Evolutionary conservation across 2,329 filamentous ascomycete genomes (phyloP), one percentile per base, ranked within the genome.

Genomic region (Cordyceps pruinosa): DNA sequence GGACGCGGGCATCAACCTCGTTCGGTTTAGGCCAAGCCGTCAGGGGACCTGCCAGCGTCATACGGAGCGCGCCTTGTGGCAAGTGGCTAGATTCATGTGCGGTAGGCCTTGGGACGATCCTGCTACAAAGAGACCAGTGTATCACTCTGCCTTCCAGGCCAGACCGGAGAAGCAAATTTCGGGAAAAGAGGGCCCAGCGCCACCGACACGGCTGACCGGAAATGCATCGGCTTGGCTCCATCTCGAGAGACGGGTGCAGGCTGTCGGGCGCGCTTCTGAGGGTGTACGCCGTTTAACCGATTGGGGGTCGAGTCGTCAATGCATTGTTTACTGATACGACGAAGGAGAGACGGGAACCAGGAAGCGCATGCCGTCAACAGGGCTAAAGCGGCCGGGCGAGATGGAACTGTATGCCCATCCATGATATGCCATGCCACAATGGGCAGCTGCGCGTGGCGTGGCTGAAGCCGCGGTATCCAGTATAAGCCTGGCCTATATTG

Each of bases 141-240:
- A 21, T n/a, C 30, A 32, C 12, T 30, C 44, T 17, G 25, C 5
- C 6, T n/a, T n/a, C n/a, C 3, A 28, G 30, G 25, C 28, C 17
- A 5, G 35, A 21, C 51, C 51, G 41, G 51, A 54, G 41, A 46
- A 46, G 41, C 41, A 54, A 54, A 26, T 25, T n/a, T n/a, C 28
- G 26, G 39, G 23, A 54, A 28, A 37, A 46, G 21, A 23, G 51
- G 41, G 23, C 15, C 41, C 23, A 26, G 37, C 19, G 30, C 30
- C 41, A 34, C 26, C 19, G 26, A 46, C 28, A 25, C 5, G 41
- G 51, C 30, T 21, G 28, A 9, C 41, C 51, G 39, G 23, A 25
- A 9, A 32, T 23, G 21, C 41, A 46, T 46, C 51, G 28, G 17
- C 41, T 54, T 17, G 30, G 28, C 28, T 37, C 21, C 37, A 52